Base-by-base conservation (phyloP, 805 yeast genomes). In the Yamadazyma akitaensis region DNA sequence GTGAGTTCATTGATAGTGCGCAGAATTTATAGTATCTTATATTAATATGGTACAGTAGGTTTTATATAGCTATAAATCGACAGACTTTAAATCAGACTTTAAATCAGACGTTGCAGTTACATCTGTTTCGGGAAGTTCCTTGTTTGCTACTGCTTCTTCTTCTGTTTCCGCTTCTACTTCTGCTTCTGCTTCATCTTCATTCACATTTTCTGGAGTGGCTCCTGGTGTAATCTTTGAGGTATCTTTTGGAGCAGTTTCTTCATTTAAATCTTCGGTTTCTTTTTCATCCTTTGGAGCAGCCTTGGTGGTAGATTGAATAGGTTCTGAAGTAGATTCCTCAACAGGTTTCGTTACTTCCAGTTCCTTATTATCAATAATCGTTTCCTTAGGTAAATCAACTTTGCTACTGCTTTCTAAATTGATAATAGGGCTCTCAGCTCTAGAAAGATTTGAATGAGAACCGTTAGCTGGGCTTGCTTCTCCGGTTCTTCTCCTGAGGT, bases 351-450 rank as follows among this genome's bases (percentile, higher is more conserved):
- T n/a, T 5, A 16, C 19, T n/a, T 33, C 19, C 19, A 16, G 12
- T 11, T 33, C 19, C 43, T 40, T 47, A 18, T 60, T 64, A 47
- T 65, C 76, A 39, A 72, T 72, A 46, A 72, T 62, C 2, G 77
- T 72, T 51, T 72, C 77, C 55, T 69, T 71, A 8, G 67, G 73
- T 42, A 71, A 61, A 31, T 61, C 60, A 7, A 68, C 64, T 36
- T 54, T 52, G 40, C 56, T 53, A 10, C 61, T 54, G 21, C 60
- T 57, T 21, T 64, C 68, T 48, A 62, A 57, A 46, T 59, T 64
- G 24, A 62, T 56, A 40, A 62, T 60, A 6, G 61, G 60, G 36
- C 53, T 53, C 2, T 51, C 8, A 2, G 37, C 37, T 17, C 40
- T 49, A 10, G 59, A 48, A 9, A 55, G 46, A n/a, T 45, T 50